Evolutionary conservation across 768 basidiomycete genomes (phyloP), one percentile per base, ranked within the genome.

Genomic region (Suillus occidentalis): DNA sequence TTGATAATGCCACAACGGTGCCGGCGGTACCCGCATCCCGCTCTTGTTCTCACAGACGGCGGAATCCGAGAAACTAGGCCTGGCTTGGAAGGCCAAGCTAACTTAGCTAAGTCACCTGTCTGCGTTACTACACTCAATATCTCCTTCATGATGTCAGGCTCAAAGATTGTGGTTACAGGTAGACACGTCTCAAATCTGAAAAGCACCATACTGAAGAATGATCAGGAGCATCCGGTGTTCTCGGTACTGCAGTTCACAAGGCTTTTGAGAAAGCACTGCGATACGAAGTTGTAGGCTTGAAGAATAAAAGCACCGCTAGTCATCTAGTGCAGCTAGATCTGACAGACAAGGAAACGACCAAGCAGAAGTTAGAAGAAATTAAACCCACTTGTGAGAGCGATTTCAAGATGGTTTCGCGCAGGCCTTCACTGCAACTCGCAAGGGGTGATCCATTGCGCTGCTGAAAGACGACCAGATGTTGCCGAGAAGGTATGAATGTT

Each of bases 361-460:
- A 87, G 43, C 70, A 71, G 10, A 79, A 86, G 60, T 85, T 97
- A 67, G 70, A 69, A 0, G 79, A 84, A 25, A 83, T 86, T 74
- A 83, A 83, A 63, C 92, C 94, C 0, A 78, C 89, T 63, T 93
- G 93, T 94, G 76, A 71, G 89, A 81, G 57, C 49, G 47, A 25
- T 61, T 39, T 28, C 22, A 12, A 18, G 39, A n/a, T 39, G 20
- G 14, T n/a, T n/a, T n/a, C 40, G 25, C 58, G 62, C 43, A 43
- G 57, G 60, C 28, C 34, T n/a, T 50, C 39, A 63, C 64, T 59
- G 49, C 25, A 20, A 56, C 42, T 63, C 28, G 63, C 60, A 72
- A 91, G 89, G 90, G 88, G 87, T 98, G 45, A 88, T 99, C 18
- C 97, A 99, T 72, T 97, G 95, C 71, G 97, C 97, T 16, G 97